Percentiles rank a stretch among this genome's conserved stretches.
phyloP scores from a whole-genome alignment of 2,329 filamentous ascomycete species.

The Plenodomus lindquistii region DNA sequence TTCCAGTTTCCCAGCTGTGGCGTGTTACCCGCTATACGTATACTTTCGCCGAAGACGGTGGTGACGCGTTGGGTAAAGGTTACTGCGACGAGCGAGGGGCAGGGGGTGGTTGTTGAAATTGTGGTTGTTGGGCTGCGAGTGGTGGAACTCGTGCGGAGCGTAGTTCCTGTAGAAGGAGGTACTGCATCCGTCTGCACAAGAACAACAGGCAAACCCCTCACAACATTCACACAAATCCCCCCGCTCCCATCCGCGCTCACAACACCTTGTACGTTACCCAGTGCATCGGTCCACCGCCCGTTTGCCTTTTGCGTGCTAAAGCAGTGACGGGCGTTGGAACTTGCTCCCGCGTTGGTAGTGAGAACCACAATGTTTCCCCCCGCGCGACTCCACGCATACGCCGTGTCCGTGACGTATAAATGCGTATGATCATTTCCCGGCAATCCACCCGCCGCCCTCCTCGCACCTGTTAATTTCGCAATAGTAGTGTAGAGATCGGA shows the following conservation, averaged over 20 bases:
- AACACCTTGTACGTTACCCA: conserved; percentile 37
- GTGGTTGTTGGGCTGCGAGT: conserved; percentile 10
- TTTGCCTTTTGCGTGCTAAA: conserved; percentile 48
- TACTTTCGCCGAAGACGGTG: conserved; percentile 55
- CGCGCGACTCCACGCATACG: conserved; percentile 53
- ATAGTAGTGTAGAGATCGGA: conserved; percentile 36
- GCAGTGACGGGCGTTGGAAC: conserved; percentile 47
- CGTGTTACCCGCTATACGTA: conserved; percentile 52
- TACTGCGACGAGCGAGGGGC: conserved; percentile 40
- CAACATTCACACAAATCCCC: conserved; percentile 47
- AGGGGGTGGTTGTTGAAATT: conserved; percentile 20
- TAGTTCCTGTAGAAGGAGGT: conserved; percentile 14
- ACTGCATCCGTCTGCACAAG: conserved; percentile 27
- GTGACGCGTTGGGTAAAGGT: conserved; percentile 52
- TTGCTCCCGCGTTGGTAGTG: conserved; percentile 51
- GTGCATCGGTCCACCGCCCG: conserved; percentile 48
- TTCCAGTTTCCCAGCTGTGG: conserved; percentile 52
- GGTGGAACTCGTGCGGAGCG: conserved; percentile 12
- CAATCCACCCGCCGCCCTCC: conserved; percentile 47
- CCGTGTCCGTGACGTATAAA: conserved; percentile 48
- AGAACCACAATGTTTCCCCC: conserved; percentile 52
- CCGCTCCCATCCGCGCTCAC: conserved; percentile 48
- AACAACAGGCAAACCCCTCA: conserved; percentile 51
- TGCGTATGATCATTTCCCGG: conserved; percentile 51
- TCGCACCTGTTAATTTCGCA: conserved; percentile 28